These are phyloP conservation scores for Scutellaria barbata DNA, from an alignment of 257 asterid genomes.

Conservation along the genomic window DNA sequence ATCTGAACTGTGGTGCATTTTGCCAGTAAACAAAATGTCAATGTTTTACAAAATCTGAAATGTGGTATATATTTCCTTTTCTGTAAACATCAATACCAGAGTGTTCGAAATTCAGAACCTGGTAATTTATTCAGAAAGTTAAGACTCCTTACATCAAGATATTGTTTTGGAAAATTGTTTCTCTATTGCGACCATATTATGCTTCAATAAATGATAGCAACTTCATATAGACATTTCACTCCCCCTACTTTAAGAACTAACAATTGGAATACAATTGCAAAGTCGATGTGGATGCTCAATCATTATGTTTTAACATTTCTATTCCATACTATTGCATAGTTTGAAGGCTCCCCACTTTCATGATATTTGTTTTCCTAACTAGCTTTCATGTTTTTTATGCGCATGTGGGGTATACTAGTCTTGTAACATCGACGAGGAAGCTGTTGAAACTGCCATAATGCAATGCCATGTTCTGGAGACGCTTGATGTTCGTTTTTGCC, in stretches of 20 bases:
- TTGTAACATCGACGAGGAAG: slow-evolving; percentile 81
- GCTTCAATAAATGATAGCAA: no score
- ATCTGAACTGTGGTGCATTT: not conserved
- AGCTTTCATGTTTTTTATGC: slow-evolving; percentile 13
- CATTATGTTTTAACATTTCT: no score
- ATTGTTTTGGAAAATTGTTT: no score
- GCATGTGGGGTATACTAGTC: slow-evolving; percentile 49
- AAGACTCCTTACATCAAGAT: no score
- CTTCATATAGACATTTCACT: no score
- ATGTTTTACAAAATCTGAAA: not conserved
- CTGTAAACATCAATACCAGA: not conserved
- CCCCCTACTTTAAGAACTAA: no score
- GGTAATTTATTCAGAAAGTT: not conserved
- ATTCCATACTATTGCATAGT: not conserved
- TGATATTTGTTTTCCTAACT: slow-evolving; percentile 2
- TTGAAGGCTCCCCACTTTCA: not conserved
- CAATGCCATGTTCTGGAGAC: slow-evolving; percentile 88
- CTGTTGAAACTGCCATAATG: slow-evolving; percentile 76
- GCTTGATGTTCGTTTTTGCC: slow-evolving; percentile 94
- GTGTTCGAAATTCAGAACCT: not conserved
- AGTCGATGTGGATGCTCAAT: no score
- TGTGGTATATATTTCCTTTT: not conserved
- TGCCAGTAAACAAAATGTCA: no score
- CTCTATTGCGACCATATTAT: no score
- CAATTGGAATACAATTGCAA: no score